A percentile compares a stretch with the other conserved stretches of the same genome.
Evolutionary conservation across 1,139 yeast genomes (phyloP).

Genomic region (Yamadazyma trypodendri): DNA sequence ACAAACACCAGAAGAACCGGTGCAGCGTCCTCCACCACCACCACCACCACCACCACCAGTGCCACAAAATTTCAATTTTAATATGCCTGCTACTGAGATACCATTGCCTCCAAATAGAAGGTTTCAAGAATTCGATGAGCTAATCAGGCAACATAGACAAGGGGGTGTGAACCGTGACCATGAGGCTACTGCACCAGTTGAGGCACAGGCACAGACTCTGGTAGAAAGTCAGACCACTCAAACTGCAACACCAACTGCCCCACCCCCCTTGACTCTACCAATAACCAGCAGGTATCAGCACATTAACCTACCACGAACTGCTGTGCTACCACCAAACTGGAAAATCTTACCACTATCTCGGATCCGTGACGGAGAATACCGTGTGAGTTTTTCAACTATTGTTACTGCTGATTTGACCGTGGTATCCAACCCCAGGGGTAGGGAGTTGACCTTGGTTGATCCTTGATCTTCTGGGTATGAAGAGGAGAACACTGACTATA

Average conservation of each 20-base stretch:
- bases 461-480: too few species aligned
- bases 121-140: constrained; percentile 11
- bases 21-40: constrained; percentile 4
- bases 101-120: constrained; percentile 5
- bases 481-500: constrained; percentile 1
- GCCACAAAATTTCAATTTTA: not conserved
- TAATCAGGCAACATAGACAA: constrained; percentile 5
- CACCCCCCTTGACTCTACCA: not conserved
- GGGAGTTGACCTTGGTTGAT: constrained; percentile 15
- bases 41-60: too few species aligned
- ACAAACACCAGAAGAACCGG: constrained; percentile 7
- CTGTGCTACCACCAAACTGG: constrained; percentile 38
- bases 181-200: not conserved
- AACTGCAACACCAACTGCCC: not conserved
- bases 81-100: too few species aligned
- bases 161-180: not conserved
- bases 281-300: constrained; percentile 18
- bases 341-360: constrained; percentile 27
- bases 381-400: constrained; percentile 20
- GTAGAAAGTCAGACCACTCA: too few species aligned
- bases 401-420: constrained; percentile 18
- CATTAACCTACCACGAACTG: constrained; percentile 23
- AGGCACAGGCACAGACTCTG: too few species aligned
- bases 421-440: constrained; percentile 10
- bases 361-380: constrained; percentile 15